Evolutionary conservation across 305 asterid genomes (phyloP), one percentile per base, ranked within the genome.

Genomic region (Solanum hybrid): DNA sequence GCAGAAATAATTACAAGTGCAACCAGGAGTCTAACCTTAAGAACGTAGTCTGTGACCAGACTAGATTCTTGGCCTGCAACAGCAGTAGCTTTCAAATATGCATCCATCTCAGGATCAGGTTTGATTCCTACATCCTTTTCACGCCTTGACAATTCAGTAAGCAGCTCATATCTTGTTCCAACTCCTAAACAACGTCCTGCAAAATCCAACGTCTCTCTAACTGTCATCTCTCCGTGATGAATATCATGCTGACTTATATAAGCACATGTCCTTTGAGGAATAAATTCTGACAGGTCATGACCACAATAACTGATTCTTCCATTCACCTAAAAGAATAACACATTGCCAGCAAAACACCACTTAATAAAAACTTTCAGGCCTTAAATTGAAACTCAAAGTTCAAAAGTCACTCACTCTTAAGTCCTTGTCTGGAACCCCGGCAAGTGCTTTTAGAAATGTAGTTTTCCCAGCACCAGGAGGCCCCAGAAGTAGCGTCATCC

Each of bases 201-300:
- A 89, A 98, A 98, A 92, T 97, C 91, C 87, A 98, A 89, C 0
- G 99, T 96, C 92, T 98, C 99, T 90, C 98, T 93, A 24, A 98
- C 99, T 6, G 99, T 98, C 99, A 97, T 93, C 95, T 98, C 99
- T 27, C 99, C 99, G 4, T 96, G 98, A 93, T 98, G 99, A 91
- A 97, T 93, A 77, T 98, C 99, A 78, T 97, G 95, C 90, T 97
- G 99, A 93, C 99, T 98, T 89, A 97, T 98, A 26, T 98, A 98
- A 65, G 99, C 93, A 88, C 98, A 96, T 80, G 99, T 98, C 91
- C 98, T 94, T 94, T 95, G 99, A 89, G 99, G 99, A 82, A 95
- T 90, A 91, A 97, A 97, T 32, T 98, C 98, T 4, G 95, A 90
- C 89, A 97, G 79, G 78, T 96, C 98, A 65, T 96, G 98, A 37